Base-by-base conservation (phyloP, 176 grass and related monocot species). In the Triticum dicoccoides region DNA sequence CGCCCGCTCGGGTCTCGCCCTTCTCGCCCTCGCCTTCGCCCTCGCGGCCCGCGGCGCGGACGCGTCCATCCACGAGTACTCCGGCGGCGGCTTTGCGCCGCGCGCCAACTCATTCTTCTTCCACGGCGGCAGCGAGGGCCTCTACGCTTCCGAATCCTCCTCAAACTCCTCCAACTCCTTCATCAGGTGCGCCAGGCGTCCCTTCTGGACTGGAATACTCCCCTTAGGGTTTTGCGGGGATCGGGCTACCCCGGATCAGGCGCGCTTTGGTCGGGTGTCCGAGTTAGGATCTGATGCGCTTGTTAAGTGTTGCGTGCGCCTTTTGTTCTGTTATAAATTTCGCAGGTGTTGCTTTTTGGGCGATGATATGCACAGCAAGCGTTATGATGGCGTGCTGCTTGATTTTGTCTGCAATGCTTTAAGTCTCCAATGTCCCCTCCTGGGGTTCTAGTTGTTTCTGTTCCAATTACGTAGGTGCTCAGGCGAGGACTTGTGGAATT, bases 61-160 rank as follows among this genome's bases (percentile, higher is more conserved):
- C 77, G 97, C 90, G 30, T 99, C 97, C 85, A 81, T 99, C 90
- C 97, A 99, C 81, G 97, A 93, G 45, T 99, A 99, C 85, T 71
- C 35, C 69, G 90, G 78, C 83, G 97, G 92, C 34, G 82, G 62
- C 20, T 99, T 99, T 77, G 70, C 83, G 52, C 92, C 94, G 73
- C 91, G 94, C 81, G 90, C 94, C 61, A 99, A 99, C 84, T 99
- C 97, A 47, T 99, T 92, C 92, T 99, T 99, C 83, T 96, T 99
- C 89, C 97, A 99, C 84, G 97, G 92, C 66, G 97, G 97, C 17
- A 99, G 97, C 85, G 97, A 99, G 94, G 97, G 94, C 38, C 92
- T 99, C 77, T 94, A 96, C 82, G 94, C 97, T 65, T 96, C 93
- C 49, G 82, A 86, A 37, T 65, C 80, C 35, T 78, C 88, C 12